phyloP scores from a whole-genome alignment of 352 stramenopile genomes.

The Hyaloperonospora arabidopsidis region DNA sequence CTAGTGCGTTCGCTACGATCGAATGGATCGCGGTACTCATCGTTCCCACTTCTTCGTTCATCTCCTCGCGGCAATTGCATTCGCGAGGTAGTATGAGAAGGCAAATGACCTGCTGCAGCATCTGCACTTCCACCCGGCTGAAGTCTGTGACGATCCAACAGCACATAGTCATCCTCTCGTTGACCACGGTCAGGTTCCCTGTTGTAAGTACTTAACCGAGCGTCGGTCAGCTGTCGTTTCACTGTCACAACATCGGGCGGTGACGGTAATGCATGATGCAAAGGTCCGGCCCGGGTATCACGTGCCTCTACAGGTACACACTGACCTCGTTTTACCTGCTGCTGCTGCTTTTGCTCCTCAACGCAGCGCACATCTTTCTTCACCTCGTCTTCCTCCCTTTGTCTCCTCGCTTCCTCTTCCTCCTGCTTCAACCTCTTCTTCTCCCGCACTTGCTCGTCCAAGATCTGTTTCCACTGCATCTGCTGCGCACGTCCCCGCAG shows the following conservation, averaged over 20 bases:
- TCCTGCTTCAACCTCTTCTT: conserved; percentile 47
- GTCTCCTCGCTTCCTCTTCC: conserved; percentile 32
- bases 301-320: conserved; percentile 13
- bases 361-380: conserved; percentile 46
- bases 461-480: conserved; percentile 54
- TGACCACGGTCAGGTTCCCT: conserved; percentile 14
- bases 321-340: conserved; percentile 49
- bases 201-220: conserved; percentile 11
- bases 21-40: conserved; percentile 13
- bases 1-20: conserved; percentile 3
- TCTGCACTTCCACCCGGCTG: conserved; percentile 9
- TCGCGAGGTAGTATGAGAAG: conserved; percentile 20
- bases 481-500: conserved; percentile 56
- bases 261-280: conserved; percentile 18
- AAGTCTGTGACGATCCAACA: conserved; percentile 16
- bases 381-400: conserved; percentile 33
- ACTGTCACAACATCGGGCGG: conserved; percentile 4
- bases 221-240: conserved; percentile 13
- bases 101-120: conserved; percentile 11
- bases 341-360: conserved; percentile 53
- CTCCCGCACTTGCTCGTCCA: conserved; percentile 71
- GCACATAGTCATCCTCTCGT: conserved; percentile 10
- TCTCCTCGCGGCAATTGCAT: conserved; percentile 13
- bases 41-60: conserved; percentile 5
- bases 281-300: conserved; percentile 8